phyloP scores from a whole-genome alignment of 345 rosid genomes.

The Murraya koenigii region DNA sequence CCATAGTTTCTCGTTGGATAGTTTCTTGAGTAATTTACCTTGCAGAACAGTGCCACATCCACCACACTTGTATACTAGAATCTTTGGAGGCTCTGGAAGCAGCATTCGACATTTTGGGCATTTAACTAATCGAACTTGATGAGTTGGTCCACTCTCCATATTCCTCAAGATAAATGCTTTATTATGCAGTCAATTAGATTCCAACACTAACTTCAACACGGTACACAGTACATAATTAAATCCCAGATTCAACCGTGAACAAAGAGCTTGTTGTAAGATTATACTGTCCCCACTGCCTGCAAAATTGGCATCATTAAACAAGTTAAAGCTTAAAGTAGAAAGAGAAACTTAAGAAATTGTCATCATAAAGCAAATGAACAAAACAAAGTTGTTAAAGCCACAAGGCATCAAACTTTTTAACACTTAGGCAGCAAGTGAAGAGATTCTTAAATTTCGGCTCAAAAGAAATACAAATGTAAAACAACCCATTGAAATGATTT shows the following conservation, averaged over 20 bases:
- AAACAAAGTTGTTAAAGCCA: neutral
- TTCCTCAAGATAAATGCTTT: conserved; percentile 17
- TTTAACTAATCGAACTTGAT: conserved; percentile 54
- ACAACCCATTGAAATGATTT: neutral
- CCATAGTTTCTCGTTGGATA: neutral
- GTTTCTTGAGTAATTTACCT: conserved; percentile 38
- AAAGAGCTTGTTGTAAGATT: neutral
- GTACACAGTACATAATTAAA: neutral
- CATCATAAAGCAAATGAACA: neutral
- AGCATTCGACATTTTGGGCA: conserved; percentile 63
- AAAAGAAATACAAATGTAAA: neutral
- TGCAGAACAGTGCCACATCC: conserved; percentile 55
- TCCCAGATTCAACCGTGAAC: neutral
- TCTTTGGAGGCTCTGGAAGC: conserved; percentile 56
- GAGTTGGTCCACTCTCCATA: conserved; percentile 34
- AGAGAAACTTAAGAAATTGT: neutral
- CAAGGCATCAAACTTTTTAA: neutral
- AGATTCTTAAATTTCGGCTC: neutral
- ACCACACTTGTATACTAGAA: conserved; percentile 70
- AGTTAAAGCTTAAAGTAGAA: neutral
- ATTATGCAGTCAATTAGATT: neutral
- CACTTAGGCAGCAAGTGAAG: neutral
- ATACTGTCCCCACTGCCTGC: neutral
- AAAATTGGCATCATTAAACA: neutral
- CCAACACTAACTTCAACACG: neutral